Conservation (phyloP, 2,329 filamentous ascomycete species). For the Westerdykella ornata region DNA sequence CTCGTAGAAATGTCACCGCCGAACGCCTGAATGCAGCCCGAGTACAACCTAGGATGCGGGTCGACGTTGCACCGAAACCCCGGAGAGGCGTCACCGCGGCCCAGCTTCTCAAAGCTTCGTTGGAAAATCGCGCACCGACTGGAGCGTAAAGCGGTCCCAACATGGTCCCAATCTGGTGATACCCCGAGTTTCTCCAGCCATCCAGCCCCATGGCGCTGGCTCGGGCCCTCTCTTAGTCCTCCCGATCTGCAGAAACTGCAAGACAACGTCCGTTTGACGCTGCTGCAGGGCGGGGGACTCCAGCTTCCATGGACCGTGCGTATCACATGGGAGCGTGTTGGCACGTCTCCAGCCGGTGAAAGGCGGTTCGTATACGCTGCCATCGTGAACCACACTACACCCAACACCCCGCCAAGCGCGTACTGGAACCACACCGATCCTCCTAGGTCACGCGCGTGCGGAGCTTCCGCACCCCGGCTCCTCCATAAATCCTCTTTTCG, state of each 20-base stretch:
- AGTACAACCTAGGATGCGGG: neutral
- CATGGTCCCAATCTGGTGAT: too few relatives aligned
- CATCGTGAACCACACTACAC: too few relatives aligned
- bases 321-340: constrained; percentile 4
- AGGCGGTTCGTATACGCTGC: neutral
- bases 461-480: too few relatives aligned
- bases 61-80: neutral
- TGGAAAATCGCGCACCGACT: constrained; percentile 5
- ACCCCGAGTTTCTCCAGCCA: constrained; percentile 23
- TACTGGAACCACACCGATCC: too few relatives aligned
- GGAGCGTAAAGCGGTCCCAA: constrained; percentile 9
- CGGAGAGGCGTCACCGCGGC: neutral
- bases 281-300: too few relatives aligned
- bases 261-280: constrained; percentile 19
- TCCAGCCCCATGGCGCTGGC: constrained; percentile 13
- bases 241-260: constrained; percentile 9
- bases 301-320: constrained; percentile 7
- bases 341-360: neutral
- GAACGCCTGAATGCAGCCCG: neutral
- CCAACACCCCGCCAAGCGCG: too few relatives aligned
- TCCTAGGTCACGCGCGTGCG: too few relatives aligned
- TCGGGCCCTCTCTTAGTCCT: constrained; percentile 6
- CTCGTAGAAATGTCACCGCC: too few relatives aligned
- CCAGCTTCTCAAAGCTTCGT: neutral
- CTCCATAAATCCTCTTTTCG: neutral